Percentiles rank a stretch among this genome's conserved stretches.
Conservation (phyloP, 495 filamentous ascomycete genomes). For the Neurospora sp. region DNA sequence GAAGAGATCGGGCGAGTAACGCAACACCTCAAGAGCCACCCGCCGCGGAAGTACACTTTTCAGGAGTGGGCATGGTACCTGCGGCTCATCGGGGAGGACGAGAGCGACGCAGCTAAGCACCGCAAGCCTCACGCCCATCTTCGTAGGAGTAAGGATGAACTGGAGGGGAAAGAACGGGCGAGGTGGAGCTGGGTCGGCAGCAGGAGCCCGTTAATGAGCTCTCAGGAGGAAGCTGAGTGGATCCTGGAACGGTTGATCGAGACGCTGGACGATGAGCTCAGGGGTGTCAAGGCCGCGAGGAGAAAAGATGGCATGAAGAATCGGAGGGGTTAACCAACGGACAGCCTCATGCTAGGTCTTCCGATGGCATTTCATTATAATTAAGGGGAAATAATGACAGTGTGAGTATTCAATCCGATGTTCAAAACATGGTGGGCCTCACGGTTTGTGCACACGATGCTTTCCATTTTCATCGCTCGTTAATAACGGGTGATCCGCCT, state of each 20-base stretch:
- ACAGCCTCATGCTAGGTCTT: neutral
- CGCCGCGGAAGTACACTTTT: conserved; percentile 62
- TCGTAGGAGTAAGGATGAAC: neutral
- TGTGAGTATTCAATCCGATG: neutral
- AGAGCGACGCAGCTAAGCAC: conserved; percentile 37
- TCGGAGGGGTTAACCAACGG: neutral
- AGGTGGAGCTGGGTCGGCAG: conserved; percentile 71
- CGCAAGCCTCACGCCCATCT: conserved; percentile 10
- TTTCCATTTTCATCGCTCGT: neutral
- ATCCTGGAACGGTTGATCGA: conserved; percentile 55
- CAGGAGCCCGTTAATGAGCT: conserved; percentile 62
- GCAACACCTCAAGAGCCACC: conserved; percentile 47
- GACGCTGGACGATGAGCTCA: conserved; percentile 45
- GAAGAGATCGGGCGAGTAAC: conserved; percentile 59
- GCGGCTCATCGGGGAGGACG: conserved; percentile 62
- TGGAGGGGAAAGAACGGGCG: neutral
- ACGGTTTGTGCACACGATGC: neutral
- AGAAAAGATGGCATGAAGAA: neutral
- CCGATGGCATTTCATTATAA: neutral
- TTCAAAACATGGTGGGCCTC: neutral
- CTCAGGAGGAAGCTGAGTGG: conserved; percentile 70
- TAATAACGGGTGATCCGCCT: neutral
- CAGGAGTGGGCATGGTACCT: conserved; percentile 78
- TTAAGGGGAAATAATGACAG: neutral
- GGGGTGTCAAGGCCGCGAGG: conserved; percentile 9